These are phyloP conservation scores for Hansfordia pulvinata DNA, from an alignment of 2,329 filamentous ascomycete species.

Conservation along the genomic window DNA sequence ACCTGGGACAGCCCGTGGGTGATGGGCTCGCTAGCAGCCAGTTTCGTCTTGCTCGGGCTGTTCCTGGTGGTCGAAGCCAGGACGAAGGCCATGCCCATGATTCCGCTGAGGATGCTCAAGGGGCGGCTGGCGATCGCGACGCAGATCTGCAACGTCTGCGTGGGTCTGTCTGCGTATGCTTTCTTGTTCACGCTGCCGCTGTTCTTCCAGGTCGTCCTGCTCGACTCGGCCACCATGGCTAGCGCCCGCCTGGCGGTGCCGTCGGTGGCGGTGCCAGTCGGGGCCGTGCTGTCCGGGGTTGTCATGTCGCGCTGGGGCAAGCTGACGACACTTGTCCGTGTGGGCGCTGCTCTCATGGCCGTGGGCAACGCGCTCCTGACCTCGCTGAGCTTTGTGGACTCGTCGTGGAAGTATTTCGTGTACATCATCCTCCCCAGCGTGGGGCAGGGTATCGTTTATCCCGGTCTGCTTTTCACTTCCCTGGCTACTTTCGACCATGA, in stretches of 20 bases:
- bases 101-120: slow-evolving; percentile 41
- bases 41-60: slow-evolving; percentile 24
- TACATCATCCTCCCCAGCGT: slow-evolving; percentile 45
- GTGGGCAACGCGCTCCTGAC: slow-evolving; percentile 38
- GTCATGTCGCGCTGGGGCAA: slow-evolving; percentile 43
- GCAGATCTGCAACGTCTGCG: slow-evolving; percentile 44
- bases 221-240: slow-evolving; percentile 49
- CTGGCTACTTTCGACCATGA: slow-evolving; percentile 48
- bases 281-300: slow-evolving; percentile 40
- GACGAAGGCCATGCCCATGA: slow-evolving; percentile 36
- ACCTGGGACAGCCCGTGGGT: slow-evolving; percentile 37
- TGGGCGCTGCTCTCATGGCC: slow-evolving; percentile 35
- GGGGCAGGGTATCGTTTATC: slow-evolving; percentile 46
- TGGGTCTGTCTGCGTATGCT: slow-evolving; percentile 47
- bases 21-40: slow-evolving; percentile 26
- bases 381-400: slow-evolving; percentile 32
- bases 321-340: slow-evolving; percentile 34
- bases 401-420: slow-evolving; percentile 38
- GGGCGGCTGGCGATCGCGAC: slow-evolving; percentile 39
- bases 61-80: slow-evolving; percentile 35
- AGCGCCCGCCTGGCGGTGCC: slow-evolving; percentile 51
- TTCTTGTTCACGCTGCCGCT: slow-evolving; percentile 58
- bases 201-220: slow-evolving; percentile 55
- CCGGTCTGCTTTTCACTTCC: slow-evolving; percentile 44
- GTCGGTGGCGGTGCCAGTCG: slow-evolving; percentile 43